Conservation (phyloP, 176 grass and related monocot species). For the Zizania latifolia region DNA sequence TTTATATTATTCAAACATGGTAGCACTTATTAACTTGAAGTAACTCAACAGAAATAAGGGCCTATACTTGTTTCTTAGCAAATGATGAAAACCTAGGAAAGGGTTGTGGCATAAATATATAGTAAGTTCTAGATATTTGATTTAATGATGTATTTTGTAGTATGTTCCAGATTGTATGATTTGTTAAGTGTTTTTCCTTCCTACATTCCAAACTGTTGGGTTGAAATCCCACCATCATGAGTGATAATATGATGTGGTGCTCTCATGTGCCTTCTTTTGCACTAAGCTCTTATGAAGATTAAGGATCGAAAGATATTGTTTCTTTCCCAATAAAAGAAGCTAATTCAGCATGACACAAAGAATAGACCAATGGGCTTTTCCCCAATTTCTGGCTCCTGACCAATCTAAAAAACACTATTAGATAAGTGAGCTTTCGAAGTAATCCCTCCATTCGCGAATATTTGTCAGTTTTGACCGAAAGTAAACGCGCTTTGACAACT, state of each 20-base stretch:
- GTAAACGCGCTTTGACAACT: no score
- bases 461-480: no score
- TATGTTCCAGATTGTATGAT: background rate
- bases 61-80: background rate
- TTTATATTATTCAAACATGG: constrained; percentile 25
- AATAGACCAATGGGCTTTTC: background rate
- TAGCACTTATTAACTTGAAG: background rate
- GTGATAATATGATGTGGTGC: no score
- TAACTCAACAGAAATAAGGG: background rate
- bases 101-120: background rate
- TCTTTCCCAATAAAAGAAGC: background rate
- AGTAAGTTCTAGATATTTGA: background rate
- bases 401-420: background rate
- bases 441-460: no score
- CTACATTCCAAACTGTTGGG: background rate
- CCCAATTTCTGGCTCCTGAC: background rate
- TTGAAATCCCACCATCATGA: background rate
- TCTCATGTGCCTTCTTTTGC: no score
- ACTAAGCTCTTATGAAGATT: background rate
- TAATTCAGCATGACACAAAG: background rate
- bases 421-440: no score
- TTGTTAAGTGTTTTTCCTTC: background rate
- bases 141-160: background rate
- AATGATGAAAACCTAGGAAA: constrained; percentile 4
- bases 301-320: background rate